Evolutionary conservation across 306 rosid genomes (phyloP).

Genomic region (Dalbergia oliveri): DNA sequence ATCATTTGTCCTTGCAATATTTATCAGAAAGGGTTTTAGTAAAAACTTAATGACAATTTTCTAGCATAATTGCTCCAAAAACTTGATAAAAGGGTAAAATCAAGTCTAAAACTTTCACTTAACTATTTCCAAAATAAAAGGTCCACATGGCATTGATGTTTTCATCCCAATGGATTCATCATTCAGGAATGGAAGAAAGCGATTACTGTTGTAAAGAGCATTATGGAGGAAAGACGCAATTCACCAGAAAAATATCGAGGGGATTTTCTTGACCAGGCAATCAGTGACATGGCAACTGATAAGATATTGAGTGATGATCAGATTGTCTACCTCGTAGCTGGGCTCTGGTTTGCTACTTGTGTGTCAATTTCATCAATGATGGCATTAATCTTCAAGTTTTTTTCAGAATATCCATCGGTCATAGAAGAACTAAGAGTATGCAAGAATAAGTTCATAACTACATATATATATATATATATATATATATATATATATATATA

Average conservation of each 20-base stretch:
- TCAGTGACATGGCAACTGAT: not conserved
- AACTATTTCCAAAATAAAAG: too few species aligned
- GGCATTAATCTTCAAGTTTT: slow-evolving; percentile 9
- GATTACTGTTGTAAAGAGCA: not conserved
- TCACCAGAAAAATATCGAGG: not conserved
- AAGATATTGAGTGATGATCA: not conserved
- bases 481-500: too few species aligned
- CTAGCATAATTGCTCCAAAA: too few species aligned
- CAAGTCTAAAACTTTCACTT: too few species aligned
- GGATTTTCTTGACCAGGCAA: not conserved
- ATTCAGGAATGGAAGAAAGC: slow-evolving; percentile 21
- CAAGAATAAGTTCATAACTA: too few species aligned
- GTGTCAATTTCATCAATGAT: not conserved
- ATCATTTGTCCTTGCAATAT: too few species aligned
- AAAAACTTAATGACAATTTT: too few species aligned
- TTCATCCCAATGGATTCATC: not conserved
- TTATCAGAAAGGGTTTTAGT: too few species aligned
- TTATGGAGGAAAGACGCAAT: not conserved
- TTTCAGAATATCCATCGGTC: slow-evolving; percentile 19
- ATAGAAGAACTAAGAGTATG: slow-evolving; percentile 1
- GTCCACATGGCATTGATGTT: too few species aligned
- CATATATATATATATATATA: too few species aligned
- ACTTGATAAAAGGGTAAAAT: too few species aligned
- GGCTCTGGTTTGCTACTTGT: not conserved
- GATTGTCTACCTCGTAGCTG: not conserved